phyloP scores from a whole-genome alignment of 2,329 filamentous ascomycete genomes.

The Cercospora zeae-maydis region DNA sequence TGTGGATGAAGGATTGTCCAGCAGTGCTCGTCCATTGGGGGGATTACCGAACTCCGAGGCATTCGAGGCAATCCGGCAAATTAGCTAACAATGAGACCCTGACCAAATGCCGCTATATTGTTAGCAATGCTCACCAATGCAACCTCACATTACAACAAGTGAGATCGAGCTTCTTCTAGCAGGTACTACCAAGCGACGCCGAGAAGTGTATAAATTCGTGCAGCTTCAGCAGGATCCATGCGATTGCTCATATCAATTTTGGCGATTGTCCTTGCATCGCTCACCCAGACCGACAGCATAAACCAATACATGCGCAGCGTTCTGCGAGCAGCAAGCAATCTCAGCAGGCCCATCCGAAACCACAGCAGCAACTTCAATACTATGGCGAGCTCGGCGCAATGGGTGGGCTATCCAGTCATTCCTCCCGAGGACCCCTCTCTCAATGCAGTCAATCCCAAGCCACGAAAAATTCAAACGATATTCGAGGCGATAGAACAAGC shows the following conservation, averaged over 20 bases:
- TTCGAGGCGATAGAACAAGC: constrained; percentile 82
- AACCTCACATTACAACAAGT: not conserved
- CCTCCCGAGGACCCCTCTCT: constrained; percentile 42
- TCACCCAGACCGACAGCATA: constrained; percentile 26
- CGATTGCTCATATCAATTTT: constrained; percentile 38
- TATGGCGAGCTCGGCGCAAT: constrained; percentile 36
- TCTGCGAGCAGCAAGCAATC: constrained; percentile 32
- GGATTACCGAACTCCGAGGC: not conserved
- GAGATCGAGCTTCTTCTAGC: constrained; percentile 13
- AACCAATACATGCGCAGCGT: constrained; percentile 41
- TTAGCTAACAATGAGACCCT: not conserved
- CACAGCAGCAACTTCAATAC: constrained; percentile 35
- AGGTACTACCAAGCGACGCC: not conserved
- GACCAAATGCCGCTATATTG: not conserved
- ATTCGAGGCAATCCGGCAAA: not conserved
- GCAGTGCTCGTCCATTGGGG: not conserved
- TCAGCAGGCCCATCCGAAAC: constrained; percentile 28
- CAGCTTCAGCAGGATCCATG: constrained; percentile 18
- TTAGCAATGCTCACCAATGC: constrained; percentile 3
- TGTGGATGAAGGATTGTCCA: not conserved
- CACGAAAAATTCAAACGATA: constrained; percentile 74
- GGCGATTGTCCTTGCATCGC: constrained; percentile 36
- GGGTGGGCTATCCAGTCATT: constrained; percentile 50
- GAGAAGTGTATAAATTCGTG: constrained; percentile 13
- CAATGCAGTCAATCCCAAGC: constrained; percentile 59